Evolutionary conservation across 2,329 filamentous ascomycete genomes (phyloP).

Genomic region (Plenodomus biglobosus): DNA sequence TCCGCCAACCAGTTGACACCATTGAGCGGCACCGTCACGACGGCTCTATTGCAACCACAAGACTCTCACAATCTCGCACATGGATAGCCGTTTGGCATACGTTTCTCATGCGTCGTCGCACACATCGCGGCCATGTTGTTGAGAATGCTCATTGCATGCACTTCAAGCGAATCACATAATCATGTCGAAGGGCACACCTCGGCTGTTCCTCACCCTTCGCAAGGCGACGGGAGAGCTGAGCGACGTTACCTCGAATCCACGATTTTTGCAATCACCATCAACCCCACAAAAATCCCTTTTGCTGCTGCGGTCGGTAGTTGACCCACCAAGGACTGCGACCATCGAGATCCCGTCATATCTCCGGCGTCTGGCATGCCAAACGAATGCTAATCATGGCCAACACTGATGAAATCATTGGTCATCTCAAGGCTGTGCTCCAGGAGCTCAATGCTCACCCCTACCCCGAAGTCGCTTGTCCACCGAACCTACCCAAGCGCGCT

Average conservation of each 20-base stretch:
- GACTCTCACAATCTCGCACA: background rate
- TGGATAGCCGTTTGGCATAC: background rate
- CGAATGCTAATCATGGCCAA: conserved; percentile 16
- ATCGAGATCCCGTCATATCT: background rate
- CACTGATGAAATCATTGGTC: conserved; percentile 38
- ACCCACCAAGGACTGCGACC: background rate
- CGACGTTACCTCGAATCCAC: no score
- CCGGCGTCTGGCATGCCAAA: background rate
- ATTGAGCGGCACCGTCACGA: background rate
- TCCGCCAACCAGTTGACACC: background rate
- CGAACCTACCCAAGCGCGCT: conserved; percentile 59
- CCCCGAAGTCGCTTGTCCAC: conserved; percentile 53
- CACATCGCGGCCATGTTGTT: background rate
- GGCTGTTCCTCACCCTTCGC: background rate
- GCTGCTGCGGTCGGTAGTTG: background rate
- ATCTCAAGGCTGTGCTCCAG: conserved; percentile 48
- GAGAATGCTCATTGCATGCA: background rate
- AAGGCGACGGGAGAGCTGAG: background rate
- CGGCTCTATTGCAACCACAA: background rate
- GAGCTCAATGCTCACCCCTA: conserved; percentile 51
- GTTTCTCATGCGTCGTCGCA: background rate
- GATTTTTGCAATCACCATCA: background rate
- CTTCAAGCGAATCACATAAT: background rate
- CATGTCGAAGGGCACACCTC: background rate
- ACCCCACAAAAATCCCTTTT: background rate